These are phyloP conservation scores for Entomortierella parvispora DNA, from an alignment of 192 early-diverging fungal genomes.

Conservation along the genomic window DNA sequence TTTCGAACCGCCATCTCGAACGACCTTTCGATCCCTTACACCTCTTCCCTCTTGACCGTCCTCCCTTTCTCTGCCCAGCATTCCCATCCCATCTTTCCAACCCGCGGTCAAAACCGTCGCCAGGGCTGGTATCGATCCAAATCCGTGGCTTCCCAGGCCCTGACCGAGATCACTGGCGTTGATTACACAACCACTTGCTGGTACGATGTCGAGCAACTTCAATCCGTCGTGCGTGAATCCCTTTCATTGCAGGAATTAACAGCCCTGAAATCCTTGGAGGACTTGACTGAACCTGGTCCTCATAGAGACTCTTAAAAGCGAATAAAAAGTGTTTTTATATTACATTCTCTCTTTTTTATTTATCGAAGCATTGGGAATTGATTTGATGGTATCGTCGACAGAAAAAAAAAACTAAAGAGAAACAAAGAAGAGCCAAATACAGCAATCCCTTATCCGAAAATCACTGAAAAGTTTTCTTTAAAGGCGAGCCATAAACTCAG, in stretches of 20 bases:
- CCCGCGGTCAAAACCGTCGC: slow-evolving; percentile 32
- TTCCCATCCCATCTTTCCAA: slow-evolving; percentile 45
- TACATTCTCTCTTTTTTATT: no score
- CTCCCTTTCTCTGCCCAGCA: slow-evolving; percentile 46
- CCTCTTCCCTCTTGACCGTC: slow-evolving; percentile 36
- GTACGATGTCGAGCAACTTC: slow-evolving; percentile 50
- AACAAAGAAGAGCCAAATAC: neutral
- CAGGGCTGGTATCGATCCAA: slow-evolving; percentile 49
- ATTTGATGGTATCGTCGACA: no score
- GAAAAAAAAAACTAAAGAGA: no score
- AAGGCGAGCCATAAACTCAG: slow-evolving; percentile 53
- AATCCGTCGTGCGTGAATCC: slow-evolving; percentile 46
- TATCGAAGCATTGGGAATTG: no score
- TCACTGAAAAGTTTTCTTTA: slow-evolving; percentile 8
- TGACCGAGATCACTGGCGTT: slow-evolving; percentile 46
- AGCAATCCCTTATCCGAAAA: neutral
- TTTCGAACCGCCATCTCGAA: slow-evolving; percentile 15
- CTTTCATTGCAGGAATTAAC: slow-evolving; percentile 43
- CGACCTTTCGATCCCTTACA: slow-evolving; percentile 36
- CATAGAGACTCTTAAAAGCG: neutral
- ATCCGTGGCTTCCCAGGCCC: slow-evolving; percentile 39
- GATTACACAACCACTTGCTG: slow-evolving; percentile 54
- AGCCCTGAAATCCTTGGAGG: slow-evolving; percentile 39
- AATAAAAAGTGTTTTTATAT: no score
- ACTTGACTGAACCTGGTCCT: slow-evolving; percentile 33